These are phyloP conservation scores for Colletotrichum kahawae DNA, from an alignment of 2,329 filamentous ascomycete species.

Conservation along the genomic window DNA sequence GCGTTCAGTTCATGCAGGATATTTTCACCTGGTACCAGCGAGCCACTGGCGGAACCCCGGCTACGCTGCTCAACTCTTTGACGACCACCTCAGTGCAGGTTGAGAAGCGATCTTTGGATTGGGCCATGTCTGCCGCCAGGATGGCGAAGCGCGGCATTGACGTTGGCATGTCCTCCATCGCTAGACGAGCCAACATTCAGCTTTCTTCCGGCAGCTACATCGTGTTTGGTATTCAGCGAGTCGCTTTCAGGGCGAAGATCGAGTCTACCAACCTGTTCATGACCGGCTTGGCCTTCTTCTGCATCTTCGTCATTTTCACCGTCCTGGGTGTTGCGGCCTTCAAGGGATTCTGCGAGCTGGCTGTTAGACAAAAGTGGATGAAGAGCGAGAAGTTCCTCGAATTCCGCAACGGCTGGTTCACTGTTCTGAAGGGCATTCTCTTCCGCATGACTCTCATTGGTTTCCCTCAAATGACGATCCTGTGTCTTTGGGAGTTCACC, in stretches of 20 bases:
- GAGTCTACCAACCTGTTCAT: slow-evolving; percentile 93
- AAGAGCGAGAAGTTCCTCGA: slow-evolving; percentile 87
- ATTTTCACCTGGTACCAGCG: slow-evolving; percentile 97
- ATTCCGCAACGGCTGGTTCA: slow-evolving; percentile 93
- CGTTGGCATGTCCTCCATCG: slow-evolving; percentile 34
- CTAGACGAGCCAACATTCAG: slow-evolving; percentile 60
- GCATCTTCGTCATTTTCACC: slow-evolving; percentile 79
- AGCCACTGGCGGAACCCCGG: slow-evolving; percentile 84
- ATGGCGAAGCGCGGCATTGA: slow-evolving; percentile 53
- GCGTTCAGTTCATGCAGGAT: slow-evolving; percentile 82
- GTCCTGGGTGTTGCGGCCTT: slow-evolving; percentile 76
- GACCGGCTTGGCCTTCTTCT: slow-evolving; percentile 88
- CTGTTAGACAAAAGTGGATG: slow-evolving; percentile 77
- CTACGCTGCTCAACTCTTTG: slow-evolving; percentile 77
- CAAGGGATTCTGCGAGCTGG: slow-evolving; percentile 81
- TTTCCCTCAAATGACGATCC: slow-evolving; percentile 87
- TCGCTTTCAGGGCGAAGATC: slow-evolving; percentile 84
- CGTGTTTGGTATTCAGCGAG: slow-evolving; percentile 85
- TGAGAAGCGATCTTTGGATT: slow-evolving; percentile 62
- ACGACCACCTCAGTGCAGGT: slow-evolving; percentile 82
- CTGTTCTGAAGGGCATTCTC: slow-evolving; percentile 90
- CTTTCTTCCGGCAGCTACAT: slow-evolving; percentile 60
- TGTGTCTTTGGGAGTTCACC: slow-evolving; percentile 94
- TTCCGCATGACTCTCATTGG: slow-evolving; percentile 91
- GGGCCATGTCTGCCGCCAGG: slow-evolving; percentile 30